Evolutionary conservation across 371 early-diverging fungal genomes (phyloP).

Genomic region (Syncephalastrum racemosum): DNA sequence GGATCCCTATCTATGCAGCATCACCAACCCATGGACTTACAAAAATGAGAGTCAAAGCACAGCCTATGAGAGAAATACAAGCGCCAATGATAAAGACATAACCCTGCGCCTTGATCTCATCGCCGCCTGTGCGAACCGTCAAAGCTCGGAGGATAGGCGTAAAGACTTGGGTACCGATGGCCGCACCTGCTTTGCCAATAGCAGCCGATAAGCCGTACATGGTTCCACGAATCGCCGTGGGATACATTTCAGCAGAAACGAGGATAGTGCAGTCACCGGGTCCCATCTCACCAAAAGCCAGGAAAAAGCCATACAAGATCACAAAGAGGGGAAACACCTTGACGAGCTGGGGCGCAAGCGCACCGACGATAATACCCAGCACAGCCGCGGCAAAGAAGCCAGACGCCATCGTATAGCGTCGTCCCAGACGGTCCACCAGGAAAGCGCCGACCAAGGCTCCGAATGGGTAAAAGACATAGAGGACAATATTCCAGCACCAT

Average conservation of each 20-base stretch:
- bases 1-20: neutral
- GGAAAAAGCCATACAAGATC: constrained; percentile 56
- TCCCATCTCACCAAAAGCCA: constrained; percentile 58
- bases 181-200: constrained; percentile 55
- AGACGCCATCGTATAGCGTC: constrained; percentile 50
- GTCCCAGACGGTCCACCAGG: constrained; percentile 49
- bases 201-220: constrained; percentile 58
- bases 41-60: constrained; percentile 39
- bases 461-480: constrained; percentile 53
- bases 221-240: constrained; percentile 61
- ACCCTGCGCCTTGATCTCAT: constrained; percentile 36
- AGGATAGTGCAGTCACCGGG: constrained; percentile 56
- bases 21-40: constrained; percentile 12
- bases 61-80: constrained; percentile 49
- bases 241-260: constrained; percentile 54
- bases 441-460: constrained; percentile 53
- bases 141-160: constrained; percentile 45
- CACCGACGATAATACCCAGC: constrained; percentile 53
- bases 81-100: constrained; percentile 54
- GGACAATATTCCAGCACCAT: constrained; percentile 50
- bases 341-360: constrained; percentile 38
- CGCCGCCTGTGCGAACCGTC: constrained; percentile 29
- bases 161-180: constrained; percentile 53
- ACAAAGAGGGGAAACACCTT: constrained; percentile 52
- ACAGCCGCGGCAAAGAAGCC: constrained; percentile 53